Conservation (phyloP, 2,329 filamentous ascomycete genomes). For the Dothideomycetidae sp. region DNA sequence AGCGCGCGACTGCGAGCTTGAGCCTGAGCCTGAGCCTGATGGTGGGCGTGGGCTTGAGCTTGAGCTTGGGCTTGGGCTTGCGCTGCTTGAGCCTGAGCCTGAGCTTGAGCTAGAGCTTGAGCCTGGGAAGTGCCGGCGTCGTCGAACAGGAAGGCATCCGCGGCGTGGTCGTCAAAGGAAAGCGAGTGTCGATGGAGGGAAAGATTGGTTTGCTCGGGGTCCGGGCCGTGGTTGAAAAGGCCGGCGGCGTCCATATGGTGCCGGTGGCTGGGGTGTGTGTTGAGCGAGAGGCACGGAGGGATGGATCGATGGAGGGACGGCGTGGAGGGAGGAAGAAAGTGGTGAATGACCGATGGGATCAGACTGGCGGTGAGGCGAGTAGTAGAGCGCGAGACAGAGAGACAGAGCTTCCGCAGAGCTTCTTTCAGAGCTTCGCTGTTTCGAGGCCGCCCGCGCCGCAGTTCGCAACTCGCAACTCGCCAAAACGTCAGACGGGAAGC, state of each 20-base stretch:
- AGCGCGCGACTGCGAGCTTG: background rate
- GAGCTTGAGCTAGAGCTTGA: conserved; percentile 6
- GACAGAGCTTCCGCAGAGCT: too few species aligned
- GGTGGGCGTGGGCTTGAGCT: conserved; percentile 9
- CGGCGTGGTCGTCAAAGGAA: conserved; percentile 5
- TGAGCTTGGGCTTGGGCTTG: conserved; percentile 11
- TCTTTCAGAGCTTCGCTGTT: background rate
- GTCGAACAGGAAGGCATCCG: conserved; percentile 5
- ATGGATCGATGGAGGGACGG: too few species aligned
- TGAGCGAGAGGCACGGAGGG: too few species aligned
- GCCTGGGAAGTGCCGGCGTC: conserved; percentile 3
- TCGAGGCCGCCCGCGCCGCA: background rate
- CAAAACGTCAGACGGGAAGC: too few species aligned
- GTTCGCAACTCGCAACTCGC: background rate
- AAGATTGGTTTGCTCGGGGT: conserved; percentile 1
- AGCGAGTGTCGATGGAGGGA: background rate
- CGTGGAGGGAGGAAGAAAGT: conserved; percentile 2
- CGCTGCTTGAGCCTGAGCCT: conserved; percentile 17
- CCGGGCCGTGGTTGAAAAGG: conserved; percentile 8
- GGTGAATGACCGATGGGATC: conserved; percentile 2
- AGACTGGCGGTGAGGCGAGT: conserved; percentile 7
- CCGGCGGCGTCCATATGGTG: conserved; percentile 4
- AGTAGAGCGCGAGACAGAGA: too few species aligned
- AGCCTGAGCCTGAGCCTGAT: conserved; percentile 10
- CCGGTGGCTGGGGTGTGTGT: background rate